Evolutionary conservation across 2,329 filamentous ascomycete species (phyloP), one percentile per base, ranked within the genome.

Genomic region (Chrysosporium keratinophilum): DNA sequence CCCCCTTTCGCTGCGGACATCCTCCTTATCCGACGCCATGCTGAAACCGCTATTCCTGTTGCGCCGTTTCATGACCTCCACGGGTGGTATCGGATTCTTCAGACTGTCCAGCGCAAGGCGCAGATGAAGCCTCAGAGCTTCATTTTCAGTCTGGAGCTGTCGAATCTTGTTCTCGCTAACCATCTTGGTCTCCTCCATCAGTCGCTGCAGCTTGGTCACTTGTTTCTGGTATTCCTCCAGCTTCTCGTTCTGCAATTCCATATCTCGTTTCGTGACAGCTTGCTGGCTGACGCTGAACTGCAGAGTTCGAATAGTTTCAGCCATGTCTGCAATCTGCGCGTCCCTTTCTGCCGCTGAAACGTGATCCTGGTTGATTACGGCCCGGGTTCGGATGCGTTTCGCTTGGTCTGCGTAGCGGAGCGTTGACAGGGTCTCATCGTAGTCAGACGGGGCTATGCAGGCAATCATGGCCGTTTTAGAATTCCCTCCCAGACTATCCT

Each of bases 381-480:
- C 93, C 49, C 88, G 85, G 34, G 90, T 97, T 65, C 90, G 88
- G 73, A 98, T 98, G 54, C 87, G 85, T 76, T 98, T 98, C 57
- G 93, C 93, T 71, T 97, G 91, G 69, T 98, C 91, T 17, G 93
- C 93, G 69, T 98, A 98, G 37, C 93, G 88, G 11, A 98, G 81
- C 0, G 93, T 98, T 1, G 88, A 95, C 1, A 98, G 79, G 0
- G 93, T 98, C 69, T 98, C 93, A 54, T 98, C 93, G 66, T 98
- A 97, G 72, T 98, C 93, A 0, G 87, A 84, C 0, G 93, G 93
- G 4, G 89, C 85, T 62, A 98, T 95, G 68, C 93, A 97, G 7
- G 93, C 93, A 63, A 98, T 96, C 93, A 98, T 98, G 58, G 93
- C 93, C 9, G 93, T 98, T 72, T 97, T 98, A 65, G 85, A 91